A percentile compares a stretch with the other conserved stretches of the same genome.
These are phyloP conservation scores for Diversispora epigaea DNA, from an alignment of 192 early-diverging fungal genomes.

Conservation along the genomic window DNA sequence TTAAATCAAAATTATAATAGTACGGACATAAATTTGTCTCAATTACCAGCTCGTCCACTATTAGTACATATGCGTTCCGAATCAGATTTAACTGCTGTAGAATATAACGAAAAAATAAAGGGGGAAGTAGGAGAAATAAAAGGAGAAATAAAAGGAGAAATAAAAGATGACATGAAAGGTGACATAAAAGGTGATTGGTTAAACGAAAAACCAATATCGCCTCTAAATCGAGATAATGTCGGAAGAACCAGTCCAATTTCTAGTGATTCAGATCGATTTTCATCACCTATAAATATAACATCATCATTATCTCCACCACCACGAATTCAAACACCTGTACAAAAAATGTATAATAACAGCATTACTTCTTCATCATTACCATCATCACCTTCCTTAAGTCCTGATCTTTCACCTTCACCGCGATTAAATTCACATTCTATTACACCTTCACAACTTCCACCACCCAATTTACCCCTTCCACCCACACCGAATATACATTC, in stretches of 20 bases:
- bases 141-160: constrained; percentile 8
- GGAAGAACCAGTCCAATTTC: constrained; percentile 2
- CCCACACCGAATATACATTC: not conserved
- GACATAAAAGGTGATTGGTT: constrained; percentile 12
- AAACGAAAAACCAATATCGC: constrained; percentile 9
- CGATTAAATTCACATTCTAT: not conserved
- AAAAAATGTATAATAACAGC: not conserved
- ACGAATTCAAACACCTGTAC: constrained; percentile 16
- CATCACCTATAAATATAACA: not conserved
- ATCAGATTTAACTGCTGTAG: constrained; percentile 12
- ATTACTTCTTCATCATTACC: not conserved
- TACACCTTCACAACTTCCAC: not conserved
- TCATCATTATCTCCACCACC: constrained; percentile 18
- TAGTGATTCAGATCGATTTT: not conserved
- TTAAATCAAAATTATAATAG: not conserved
- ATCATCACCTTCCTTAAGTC: not conserved
- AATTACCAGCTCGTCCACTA: not conserved
- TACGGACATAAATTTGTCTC: not conserved
- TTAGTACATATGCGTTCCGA: not conserved
- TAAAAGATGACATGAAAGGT: not conserved
- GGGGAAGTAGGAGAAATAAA: not conserved
- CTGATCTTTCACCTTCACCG: too few species aligned
- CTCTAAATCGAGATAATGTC: constrained; percentile 4
- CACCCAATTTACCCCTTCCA: not conserved
- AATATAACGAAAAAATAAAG: not conserved